Conservation (phyloP, 306 rosid genomes). For the Gillenia trifoliata region DNA sequence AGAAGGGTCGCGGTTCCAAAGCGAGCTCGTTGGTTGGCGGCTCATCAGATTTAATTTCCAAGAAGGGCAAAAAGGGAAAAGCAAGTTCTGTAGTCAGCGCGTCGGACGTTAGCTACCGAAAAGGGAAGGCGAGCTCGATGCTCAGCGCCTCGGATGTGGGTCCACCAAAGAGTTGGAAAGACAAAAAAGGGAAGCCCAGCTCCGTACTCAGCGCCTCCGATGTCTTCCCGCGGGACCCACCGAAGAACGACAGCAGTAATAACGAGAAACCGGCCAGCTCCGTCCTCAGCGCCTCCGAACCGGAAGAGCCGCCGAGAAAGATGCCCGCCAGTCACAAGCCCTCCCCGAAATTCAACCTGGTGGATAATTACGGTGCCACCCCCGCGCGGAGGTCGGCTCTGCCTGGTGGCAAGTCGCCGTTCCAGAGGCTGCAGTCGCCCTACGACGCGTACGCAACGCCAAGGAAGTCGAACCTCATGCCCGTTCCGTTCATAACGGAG, state of each 20-base stretch:
- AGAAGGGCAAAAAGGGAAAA: slow-evolving; percentile 10
- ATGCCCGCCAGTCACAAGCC: not conserved
- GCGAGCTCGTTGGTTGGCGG: slow-evolving; percentile 37
- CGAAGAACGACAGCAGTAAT: not conserved
- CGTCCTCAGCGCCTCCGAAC: not conserved
- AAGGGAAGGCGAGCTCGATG: slow-evolving; percentile 1
- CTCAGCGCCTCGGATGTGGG: slow-evolving; percentile 11
- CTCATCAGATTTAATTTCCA: slow-evolving; percentile 20
- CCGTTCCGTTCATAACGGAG: slow-evolving; percentile 43
- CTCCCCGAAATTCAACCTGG: slow-evolving; percentile 1
- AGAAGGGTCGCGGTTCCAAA: slow-evolving; percentile 20
- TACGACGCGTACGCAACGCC: slow-evolving; percentile 53
- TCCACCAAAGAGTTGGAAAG: slow-evolving; percentile 9
- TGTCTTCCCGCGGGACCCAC: not conserved
- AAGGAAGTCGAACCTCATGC: slow-evolving; percentile 31
- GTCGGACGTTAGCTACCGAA: slow-evolving; percentile 10
- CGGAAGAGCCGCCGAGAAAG: not conserved
- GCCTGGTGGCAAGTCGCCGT: slow-evolving; percentile 17
- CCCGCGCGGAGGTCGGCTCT: slow-evolving; percentile 21
- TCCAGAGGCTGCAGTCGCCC: slow-evolving; percentile 12
- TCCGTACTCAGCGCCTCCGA: slow-evolving; percentile 18
- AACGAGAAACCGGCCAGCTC: not conserved
- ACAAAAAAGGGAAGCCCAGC: slow-evolving; percentile 3
- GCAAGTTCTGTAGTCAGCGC: slow-evolving; percentile 23
- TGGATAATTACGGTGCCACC: not conserved